Evolutionary conservation across 345 rosid genomes (phyloP).

Genomic region (Gossypium arboreum): DNA sequence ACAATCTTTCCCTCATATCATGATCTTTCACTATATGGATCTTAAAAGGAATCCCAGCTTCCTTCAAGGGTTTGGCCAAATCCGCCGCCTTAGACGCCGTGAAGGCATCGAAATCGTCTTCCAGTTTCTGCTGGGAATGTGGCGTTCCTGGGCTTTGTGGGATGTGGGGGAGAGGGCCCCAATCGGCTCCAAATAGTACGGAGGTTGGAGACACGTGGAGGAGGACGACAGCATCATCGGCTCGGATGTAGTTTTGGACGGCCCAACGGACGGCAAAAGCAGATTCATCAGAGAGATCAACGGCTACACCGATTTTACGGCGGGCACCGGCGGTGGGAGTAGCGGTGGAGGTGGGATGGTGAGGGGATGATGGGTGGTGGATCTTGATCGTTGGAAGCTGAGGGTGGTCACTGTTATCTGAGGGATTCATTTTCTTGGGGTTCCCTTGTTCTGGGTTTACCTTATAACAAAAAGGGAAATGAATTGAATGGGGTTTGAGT

Average conservation of each 20-base stretch:
- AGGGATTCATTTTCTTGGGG: slow-evolving; percentile 15
- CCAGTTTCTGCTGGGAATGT: slow-evolving; percentile 32
- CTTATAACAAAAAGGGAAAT: neutral
- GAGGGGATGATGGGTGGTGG: slow-evolving; percentile 56
- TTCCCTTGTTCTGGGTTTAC: neutral
- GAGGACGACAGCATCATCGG: slow-evolving; percentile 86
- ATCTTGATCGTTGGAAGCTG: slow-evolving; percentile 74
- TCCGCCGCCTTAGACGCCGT: slow-evolving; percentile 62
- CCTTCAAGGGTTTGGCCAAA: slow-evolving; percentile 76
- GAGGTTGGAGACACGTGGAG: slow-evolving; percentile 98
- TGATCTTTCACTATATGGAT: slow-evolving; percentile 91
- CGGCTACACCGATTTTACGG: slow-evolving; percentile 88
- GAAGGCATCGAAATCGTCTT: slow-evolving; percentile 72
- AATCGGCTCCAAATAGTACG: slow-evolving; percentile 94
- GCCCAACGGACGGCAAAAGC: slow-evolving; percentile 92
- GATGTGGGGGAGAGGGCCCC: slow-evolving; percentile 80
- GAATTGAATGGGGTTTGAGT: neutral
- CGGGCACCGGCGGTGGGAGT: slow-evolving; percentile 81
- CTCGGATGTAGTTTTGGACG: slow-evolving; percentile 78
- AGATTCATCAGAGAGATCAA: slow-evolving; percentile 83
- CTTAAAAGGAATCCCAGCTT: slow-evolving; percentile 79
- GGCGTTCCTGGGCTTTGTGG: slow-evolving; percentile 17
- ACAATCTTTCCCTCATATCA: slow-evolving; percentile 53
- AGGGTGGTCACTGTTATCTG: slow-evolving; percentile 35
- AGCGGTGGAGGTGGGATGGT: slow-evolving; percentile 35